A percentile compares a stretch with the other conserved stretches of the same genome.
Evolutionary conservation across 2,329 filamentous ascomycete species (phyloP).

Genomic region (Paracamarosporium sp.): DNA sequence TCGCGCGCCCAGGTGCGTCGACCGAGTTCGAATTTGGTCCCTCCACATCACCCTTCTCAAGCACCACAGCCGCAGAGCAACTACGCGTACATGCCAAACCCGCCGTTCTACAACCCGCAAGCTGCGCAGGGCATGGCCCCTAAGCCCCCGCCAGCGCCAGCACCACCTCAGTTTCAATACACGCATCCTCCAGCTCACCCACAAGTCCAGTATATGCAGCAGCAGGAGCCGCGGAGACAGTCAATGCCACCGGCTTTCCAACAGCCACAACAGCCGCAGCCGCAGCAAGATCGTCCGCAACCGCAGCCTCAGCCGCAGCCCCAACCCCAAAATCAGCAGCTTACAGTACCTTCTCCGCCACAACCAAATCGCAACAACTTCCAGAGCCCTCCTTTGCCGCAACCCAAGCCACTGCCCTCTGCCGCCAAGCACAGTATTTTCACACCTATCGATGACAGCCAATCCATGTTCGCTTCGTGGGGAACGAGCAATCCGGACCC

Average conservation of each 20-base stretch:
- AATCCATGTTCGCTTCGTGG: conserved; percentile 84
- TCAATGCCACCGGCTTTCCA: conserved; percentile 75
- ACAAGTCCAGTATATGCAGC: conserved; percentile 71
- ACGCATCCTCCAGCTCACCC: conserved; percentile 53
- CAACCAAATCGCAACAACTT: conserved; percentile 62
- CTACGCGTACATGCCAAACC: conserved; percentile 85
- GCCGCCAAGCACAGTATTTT: conserved; percentile 90
- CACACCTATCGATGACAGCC: conserved; percentile 92
- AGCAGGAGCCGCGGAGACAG: conserved; percentile 77
- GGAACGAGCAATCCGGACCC: conserved; percentile 61
- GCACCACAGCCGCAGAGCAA: conserved; percentile 69
- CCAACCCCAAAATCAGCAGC: conserved; percentile 1
- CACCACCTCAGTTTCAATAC: conserved; percentile 53
- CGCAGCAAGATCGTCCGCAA: conserved; percentile 58
- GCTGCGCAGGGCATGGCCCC: conserved; percentile 57
- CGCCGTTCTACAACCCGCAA: conserved; percentile 81
- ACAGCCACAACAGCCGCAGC: conserved; percentile 64
- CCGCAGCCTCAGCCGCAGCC: conserved; percentile 59
- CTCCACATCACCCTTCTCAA: conserved; percentile 68
- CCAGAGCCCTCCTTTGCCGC: conserved; percentile 60
- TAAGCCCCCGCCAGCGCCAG: conserved; percentile 44
- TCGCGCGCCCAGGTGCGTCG: conserved; percentile 82
- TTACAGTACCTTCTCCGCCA: conserved; percentile 54
- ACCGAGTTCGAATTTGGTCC: conserved; percentile 74
- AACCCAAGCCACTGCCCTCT: conserved; percentile 69